These are phyloP conservation scores for Acanthamoeba royreba DNA, from an alignment of 208 protist species.

Conservation along the genomic window DNA sequence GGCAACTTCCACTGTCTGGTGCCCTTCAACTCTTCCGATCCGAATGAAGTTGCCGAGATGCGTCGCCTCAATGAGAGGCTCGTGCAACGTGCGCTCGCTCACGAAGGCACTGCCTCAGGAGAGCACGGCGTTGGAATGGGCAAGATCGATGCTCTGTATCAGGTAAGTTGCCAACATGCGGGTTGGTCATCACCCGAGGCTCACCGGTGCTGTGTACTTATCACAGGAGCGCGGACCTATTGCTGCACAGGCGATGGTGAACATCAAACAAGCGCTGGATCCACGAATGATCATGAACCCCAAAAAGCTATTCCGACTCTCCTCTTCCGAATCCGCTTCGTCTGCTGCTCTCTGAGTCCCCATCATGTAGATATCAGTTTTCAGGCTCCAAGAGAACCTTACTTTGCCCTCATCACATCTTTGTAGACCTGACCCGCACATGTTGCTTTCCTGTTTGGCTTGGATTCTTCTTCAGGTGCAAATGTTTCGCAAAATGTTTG, in stretches of 20 bases:
- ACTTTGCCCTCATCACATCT: too few relatives aligned
- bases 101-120: constrained; percentile 83
- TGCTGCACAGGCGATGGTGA: constrained; percentile 80
- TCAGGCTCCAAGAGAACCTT: too few relatives aligned
- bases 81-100: constrained; percentile 76
- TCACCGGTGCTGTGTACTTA: too few relatives aligned
- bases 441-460: too few relatives aligned
- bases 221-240: constrained; percentile 77
- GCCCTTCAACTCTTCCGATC: constrained; percentile 70
- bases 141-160: constrained; percentile 66
- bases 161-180: background rate
- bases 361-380: too few relatives aligned
- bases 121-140: constrained; percentile 85
- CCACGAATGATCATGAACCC: constrained; percentile 87
- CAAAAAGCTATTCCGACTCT: constrained; percentile 77
- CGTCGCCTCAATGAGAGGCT: constrained; percentile 80
- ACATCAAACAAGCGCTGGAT: constrained; percentile 84
- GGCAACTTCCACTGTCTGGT: constrained; percentile 88
- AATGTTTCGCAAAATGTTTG: too few relatives aligned
- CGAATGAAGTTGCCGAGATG: constrained; percentile 63
- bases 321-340: background rate
- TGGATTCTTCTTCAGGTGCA: too few relatives aligned
- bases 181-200: too few relatives aligned
- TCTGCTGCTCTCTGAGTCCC: background rate
- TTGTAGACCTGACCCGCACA: too few relatives aligned